phyloP scores from a whole-genome alignment of 2,329 filamentous ascomycete genomes.

The Rutstroemia sp. region DNA sequence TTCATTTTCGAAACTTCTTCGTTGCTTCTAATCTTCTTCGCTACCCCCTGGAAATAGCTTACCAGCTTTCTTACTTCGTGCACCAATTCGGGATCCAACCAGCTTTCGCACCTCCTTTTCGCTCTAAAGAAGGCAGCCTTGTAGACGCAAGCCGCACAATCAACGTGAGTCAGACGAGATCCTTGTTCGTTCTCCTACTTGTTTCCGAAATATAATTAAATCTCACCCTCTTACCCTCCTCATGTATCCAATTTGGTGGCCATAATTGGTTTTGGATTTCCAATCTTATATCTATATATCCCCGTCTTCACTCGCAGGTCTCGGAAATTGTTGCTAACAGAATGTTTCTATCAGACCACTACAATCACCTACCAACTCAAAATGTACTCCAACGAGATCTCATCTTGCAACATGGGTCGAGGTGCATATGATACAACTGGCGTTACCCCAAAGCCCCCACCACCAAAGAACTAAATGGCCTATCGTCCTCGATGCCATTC shows the following conservation, averaged over 20 bases:
- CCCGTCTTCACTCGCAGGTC: background rate
- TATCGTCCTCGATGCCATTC: slow-evolving; percentile 3
- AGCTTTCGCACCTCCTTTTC: slow-evolving; percentile 7
- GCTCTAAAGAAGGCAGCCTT: slow-evolving; percentile 8
- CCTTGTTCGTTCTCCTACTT: background rate
- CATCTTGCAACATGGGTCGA: slow-evolving; percentile 40
- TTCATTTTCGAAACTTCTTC: background rate
- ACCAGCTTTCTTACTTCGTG: slow-evolving; percentile 5
- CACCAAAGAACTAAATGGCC: slow-evolving; percentile 26
- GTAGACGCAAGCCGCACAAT: slow-evolving; percentile 9
- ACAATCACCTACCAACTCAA: slow-evolving; percentile 3
- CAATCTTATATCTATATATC: background rate
- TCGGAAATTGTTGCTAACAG: background rate
- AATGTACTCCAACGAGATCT: slow-evolving; percentile 25
- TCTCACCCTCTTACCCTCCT: background rate
- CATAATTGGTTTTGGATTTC: background rate
- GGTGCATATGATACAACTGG: slow-evolving; percentile 47
- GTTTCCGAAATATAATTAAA: slow-evolving; percentile 6
- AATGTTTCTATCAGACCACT: slow-evolving; percentile 4
- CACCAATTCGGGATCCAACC: slow-evolving; percentile 1
- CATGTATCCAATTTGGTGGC: background rate
- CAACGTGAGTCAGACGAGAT: slow-evolving; percentile 21
- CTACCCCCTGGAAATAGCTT: slow-evolving; percentile 4
- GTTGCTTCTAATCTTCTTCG: background rate
- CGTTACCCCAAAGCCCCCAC: slow-evolving; percentile 37